Percentiles rank a stretch among this genome's conserved stretches.
Conservation (phyloP, 345 rosid species). For the Rhizophora apiculata region DNA sequence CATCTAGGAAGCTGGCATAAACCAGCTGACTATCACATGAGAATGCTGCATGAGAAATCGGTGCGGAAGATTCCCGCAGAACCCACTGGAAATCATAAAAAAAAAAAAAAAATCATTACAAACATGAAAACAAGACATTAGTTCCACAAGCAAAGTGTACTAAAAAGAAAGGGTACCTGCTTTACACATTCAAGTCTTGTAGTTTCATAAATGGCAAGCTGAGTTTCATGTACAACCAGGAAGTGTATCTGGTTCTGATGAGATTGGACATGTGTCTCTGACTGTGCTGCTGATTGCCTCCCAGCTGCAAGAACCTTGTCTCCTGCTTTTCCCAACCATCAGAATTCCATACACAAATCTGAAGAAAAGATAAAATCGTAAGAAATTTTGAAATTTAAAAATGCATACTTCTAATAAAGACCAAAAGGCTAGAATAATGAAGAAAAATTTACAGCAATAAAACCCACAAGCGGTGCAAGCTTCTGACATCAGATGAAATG, state of each 20-base stretch:
- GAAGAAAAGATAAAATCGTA: slow-evolving; percentile 14
- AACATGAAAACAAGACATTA: not conserved
- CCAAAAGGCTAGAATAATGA: not conserved
- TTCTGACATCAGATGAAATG: not conserved
- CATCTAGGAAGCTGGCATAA: slow-evolving; percentile 85
- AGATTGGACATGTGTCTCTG: slow-evolving; percentile 95
- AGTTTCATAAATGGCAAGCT: slow-evolving; percentile 87
- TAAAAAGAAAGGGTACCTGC: slow-evolving; percentile 48
- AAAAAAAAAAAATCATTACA: not conserved
- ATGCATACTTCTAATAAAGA: not conserved
- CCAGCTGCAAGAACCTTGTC: slow-evolving; percentile 71
- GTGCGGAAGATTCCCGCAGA: slow-evolving; percentile 70
- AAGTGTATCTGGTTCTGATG: slow-evolving; percentile 91
- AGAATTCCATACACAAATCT: slow-evolving; percentile 85
- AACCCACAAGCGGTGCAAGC: not conserved
- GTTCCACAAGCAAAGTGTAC: not conserved
- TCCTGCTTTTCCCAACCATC: slow-evolving; percentile 94
- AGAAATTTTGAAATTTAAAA: no score
- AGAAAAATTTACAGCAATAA: not conserved
- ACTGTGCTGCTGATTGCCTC: slow-evolving; percentile 50
- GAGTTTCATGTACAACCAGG: slow-evolving; percentile 89
- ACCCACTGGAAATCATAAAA: slow-evolving; percentile 51
- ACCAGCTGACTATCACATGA: slow-evolving; percentile 94
- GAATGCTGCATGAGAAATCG: slow-evolving; percentile 82
- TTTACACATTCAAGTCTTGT: slow-evolving; percentile 81